phyloP scores from a whole-genome alignment of 208 protist genomes.

The Vickermania spadyakhi region DNA sequence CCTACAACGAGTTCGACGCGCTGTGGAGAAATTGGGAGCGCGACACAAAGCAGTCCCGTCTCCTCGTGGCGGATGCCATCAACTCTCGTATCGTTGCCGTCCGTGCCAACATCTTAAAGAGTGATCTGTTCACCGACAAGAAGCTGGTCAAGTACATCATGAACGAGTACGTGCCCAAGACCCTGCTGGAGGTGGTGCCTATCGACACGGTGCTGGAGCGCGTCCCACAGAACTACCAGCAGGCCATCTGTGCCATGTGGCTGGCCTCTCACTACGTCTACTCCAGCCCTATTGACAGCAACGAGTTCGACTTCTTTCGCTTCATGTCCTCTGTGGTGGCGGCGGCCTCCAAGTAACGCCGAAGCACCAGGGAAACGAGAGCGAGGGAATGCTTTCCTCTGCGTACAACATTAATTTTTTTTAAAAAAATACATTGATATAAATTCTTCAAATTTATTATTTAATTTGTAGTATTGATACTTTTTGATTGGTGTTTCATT shows the following conservation, averaged over 20 bases:
- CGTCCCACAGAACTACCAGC: slow-evolving; percentile 88
- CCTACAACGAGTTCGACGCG: slow-evolving; percentile 85
- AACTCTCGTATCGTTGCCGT: slow-evolving; percentile 88
- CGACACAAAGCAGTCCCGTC: slow-evolving; percentile 38
- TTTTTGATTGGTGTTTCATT: too few species aligned
- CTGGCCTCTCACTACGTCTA: slow-evolving; percentile 92
- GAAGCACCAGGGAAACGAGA: too few species aligned
- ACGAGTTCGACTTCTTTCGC: slow-evolving; percentile 88
- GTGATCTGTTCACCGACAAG: slow-evolving; percentile 78
- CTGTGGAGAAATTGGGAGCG: slow-evolving; percentile 77
- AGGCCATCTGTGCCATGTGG: slow-evolving; percentile 91
- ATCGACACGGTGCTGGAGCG: slow-evolving; percentile 81
- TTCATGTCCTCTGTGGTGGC: slow-evolving; percentile 69
- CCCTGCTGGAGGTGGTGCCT: slow-evolving; percentile 67
- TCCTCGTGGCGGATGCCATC: slow-evolving; percentile 73
- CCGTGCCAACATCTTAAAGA: slow-evolving; percentile 62
- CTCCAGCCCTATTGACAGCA: slow-evolving; percentile 58
- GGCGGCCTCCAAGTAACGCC: too few species aligned
- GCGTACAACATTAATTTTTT: too few species aligned
- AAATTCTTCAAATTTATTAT: too few species aligned
- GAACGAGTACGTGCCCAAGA: slow-evolving; percentile 60
- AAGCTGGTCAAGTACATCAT: slow-evolving; percentile 69
- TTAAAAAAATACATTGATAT: too few species aligned
- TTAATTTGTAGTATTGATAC: too few species aligned
- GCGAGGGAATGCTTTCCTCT: too few species aligned